Evolutionary conservation across 2,329 filamentous ascomycete species (phyloP), one percentile per base, ranked within the genome.

Genomic region (Rutstroemia sp.): DNA sequence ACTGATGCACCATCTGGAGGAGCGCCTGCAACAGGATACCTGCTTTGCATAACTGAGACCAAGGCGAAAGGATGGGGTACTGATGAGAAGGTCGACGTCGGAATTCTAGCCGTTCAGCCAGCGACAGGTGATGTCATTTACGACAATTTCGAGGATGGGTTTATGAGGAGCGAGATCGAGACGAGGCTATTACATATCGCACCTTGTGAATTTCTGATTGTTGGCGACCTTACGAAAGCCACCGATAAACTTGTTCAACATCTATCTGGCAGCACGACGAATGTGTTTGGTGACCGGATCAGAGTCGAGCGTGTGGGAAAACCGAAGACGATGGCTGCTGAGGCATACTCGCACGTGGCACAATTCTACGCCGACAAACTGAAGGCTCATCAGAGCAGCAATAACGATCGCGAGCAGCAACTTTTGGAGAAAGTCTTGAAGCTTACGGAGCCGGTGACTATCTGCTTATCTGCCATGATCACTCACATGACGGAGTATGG

Each of bases 391-490:
- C 72, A 77, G 47, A 70, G 77, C 54, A 63, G 73, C 62, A 75
- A 75, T 38, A 79, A 85, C 67, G 76, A 81, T 21, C 74, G 77
- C 19, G 79, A 84, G 1, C 81, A 79, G 41, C 78, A 80, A 30
- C 77, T 96, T 1, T 79, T 99, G 2, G 89, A 96, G 66, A 92
- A 90, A 65, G 90, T 96, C 37, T 78, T 97, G 56, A 85, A 85
- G 61, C 79, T 99, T 12, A 87, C 92, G 0, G 90, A 95, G 65
- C 79, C 87, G 45, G 90, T 96, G 39, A 96, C 88, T 0, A 85
- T 96, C 42, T 99, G 94, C 71, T 79, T 99, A 14, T 96, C 94
- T 4, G 88, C 92, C 10, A 96, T 99, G 92, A 97, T 99, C 65
- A 89, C 81, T 1, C 92, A 99, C 67, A 77, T 99, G 65, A 86